These are phyloP conservation scores for Neodidymelliopsis sp. DNA, from an alignment of 2,329 filamentous ascomycete genomes.

Conservation along the genomic window DNA sequence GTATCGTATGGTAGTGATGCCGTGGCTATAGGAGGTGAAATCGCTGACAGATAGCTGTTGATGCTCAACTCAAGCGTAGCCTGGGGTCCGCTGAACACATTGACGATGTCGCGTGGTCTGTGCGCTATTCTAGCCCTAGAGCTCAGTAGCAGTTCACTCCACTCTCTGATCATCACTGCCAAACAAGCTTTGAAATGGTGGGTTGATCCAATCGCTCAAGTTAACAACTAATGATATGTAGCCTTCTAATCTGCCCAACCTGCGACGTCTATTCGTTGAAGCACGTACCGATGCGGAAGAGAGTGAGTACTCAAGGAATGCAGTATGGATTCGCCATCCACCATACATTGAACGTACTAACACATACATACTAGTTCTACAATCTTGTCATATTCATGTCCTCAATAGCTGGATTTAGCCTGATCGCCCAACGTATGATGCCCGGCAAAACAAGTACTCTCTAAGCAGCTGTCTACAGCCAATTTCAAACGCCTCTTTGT, in stretches of 20 bases:
- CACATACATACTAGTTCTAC: slow-evolving; percentile 74
- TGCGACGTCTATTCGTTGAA: slow-evolving; percentile 96
- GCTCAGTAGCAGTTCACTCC: slow-evolving; percentile 8
- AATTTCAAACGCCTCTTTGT: too few relatives aligned
- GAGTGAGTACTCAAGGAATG: slow-evolving; percentile 90
- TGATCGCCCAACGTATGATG: slow-evolving; percentile 86
- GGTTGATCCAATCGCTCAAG: not conserved
- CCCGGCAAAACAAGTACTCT: slow-evolving; percentile 24
- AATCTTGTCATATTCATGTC: slow-evolving; percentile 97
- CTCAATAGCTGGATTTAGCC: slow-evolving; percentile 91
- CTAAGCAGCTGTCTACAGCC: too few relatives aligned
- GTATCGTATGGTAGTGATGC: not conserved
- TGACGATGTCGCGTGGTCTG: slow-evolving; percentile 32
- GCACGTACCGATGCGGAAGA: slow-evolving; percentile 92
- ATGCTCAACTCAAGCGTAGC: slow-evolving; percentile 23
- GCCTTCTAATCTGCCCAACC: slow-evolving; percentile 85
- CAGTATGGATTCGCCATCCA: slow-evolving; percentile 66
- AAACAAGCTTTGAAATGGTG: slow-evolving; percentile 26
- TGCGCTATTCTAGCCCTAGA: slow-evolving; percentile 26
- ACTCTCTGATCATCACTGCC: slow-evolving; percentile 10
- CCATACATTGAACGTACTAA: slow-evolving; percentile 2
- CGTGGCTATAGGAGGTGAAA: slow-evolving; percentile 1
- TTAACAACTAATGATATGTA: slow-evolving; percentile 26
- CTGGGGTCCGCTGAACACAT: slow-evolving; percentile 34
- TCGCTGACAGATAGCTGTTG: slow-evolving; percentile 20